Evolutionary conservation across 2,329 filamentous ascomycete genomes (phyloP).

Genomic region (Pochonia chlamydosporia): DNA sequence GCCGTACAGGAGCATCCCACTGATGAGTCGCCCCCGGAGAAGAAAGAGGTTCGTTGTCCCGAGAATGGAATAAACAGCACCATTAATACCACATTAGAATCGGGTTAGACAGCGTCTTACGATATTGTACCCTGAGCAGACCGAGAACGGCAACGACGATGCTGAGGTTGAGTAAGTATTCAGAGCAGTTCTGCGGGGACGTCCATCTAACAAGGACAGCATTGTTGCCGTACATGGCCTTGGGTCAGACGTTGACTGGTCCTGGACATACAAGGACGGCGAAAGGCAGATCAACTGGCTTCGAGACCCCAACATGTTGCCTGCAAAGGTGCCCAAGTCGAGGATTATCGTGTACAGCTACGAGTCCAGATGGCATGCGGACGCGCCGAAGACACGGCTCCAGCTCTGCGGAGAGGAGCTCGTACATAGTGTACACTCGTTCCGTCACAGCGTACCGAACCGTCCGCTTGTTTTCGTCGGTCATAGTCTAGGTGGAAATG

Average conservation of each 20-base stretch:
- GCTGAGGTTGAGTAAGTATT: background rate
- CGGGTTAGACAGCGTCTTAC: background rate
- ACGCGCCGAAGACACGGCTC: constrained; percentile 15
- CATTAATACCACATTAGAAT: background rate
- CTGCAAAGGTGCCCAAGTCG: background rate
- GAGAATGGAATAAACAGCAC: background rate
- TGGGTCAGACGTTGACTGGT: constrained; percentile 16
- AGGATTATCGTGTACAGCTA: constrained; percentile 13
- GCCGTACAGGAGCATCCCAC: too few relatives aligned
- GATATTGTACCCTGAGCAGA: background rate
- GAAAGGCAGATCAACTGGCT: constrained; percentile 12
- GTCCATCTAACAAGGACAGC: background rate
- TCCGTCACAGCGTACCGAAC: constrained; percentile 3
- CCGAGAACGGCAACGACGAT: background rate
- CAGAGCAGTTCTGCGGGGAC: background rate
- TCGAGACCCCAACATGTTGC: constrained; percentile 12
- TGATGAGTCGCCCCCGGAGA: background rate
- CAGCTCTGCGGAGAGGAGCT: constrained; percentile 15
- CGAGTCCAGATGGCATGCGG: constrained; percentile 12
- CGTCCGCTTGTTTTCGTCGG: constrained; percentile 16
- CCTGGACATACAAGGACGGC: constrained; percentile 13
- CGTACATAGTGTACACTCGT: constrained; percentile 7
- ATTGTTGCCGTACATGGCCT: constrained; percentile 13
- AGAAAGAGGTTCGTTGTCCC: background rate
- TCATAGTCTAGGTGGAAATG: constrained; percentile 15